Evolutionary conservation across 2,329 filamentous ascomycete genomes (phyloP).

Genomic region (Bipolaris sorokiniana): DNA sequence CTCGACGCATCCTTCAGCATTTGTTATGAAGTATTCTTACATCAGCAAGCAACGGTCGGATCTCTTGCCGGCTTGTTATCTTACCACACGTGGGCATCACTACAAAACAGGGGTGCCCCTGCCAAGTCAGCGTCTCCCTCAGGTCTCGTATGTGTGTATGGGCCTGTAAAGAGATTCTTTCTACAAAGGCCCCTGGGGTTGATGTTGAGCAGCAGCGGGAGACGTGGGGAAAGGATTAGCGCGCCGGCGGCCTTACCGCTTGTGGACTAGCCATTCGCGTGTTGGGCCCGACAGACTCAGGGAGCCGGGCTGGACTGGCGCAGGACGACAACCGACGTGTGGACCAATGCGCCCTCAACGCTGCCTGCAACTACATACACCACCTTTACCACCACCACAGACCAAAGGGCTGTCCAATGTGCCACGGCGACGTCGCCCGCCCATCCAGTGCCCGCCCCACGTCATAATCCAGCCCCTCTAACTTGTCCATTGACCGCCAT

Average conservation of each 20-base stretch:
- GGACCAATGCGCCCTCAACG: slow-evolving; percentile 13
- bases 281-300: slow-evolving; percentile 14
- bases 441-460: slow-evolving; percentile 2
- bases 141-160: neutral
- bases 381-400: slow-evolving; percentile 10
- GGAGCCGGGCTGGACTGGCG: slow-evolving; percentile 20
- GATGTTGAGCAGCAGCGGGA: neutral
- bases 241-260: slow-evolving; percentile 10
- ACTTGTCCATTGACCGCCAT: slow-evolving; percentile 1
- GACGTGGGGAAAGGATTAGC: slow-evolving; percentile 7
- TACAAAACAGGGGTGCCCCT: neutral
- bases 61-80: neutral
- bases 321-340: slow-evolving; percentile 8
- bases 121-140: neutral
- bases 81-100: neutral
- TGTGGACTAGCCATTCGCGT: slow-evolving; percentile 11
- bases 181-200: neutral
- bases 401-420: slow-evolving; percentile 18
- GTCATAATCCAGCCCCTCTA: slow-evolving; percentile 3
- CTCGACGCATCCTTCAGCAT: neutral
- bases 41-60: neutral
- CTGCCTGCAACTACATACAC: slow-evolving; percentile 2
- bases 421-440: slow-evolving; percentile 19
- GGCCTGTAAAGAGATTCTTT: neutral
- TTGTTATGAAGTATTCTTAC: neutral